These are phyloP conservation scores for Pseudonitzschia pungens DNA, from an alignment of 108 stramenopile species.

Conservation along the genomic window DNA sequence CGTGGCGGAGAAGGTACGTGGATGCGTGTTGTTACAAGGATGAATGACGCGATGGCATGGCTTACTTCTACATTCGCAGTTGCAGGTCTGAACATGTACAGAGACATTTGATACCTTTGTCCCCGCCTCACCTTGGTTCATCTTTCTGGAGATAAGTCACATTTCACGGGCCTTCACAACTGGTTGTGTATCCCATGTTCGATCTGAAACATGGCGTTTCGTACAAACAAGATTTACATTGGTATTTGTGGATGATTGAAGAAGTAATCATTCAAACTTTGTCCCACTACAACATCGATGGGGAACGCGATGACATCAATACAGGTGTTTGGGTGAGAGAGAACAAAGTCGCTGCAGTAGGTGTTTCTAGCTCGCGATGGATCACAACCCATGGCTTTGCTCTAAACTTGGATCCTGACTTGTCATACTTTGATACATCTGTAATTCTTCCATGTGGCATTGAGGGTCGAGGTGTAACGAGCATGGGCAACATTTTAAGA, in stretches of 20 bases:
- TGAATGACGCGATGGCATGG: background rate
- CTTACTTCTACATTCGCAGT: no score
- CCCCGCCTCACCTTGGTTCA: background rate
- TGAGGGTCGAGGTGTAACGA: constrained; percentile 80
- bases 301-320: constrained; percentile 60
- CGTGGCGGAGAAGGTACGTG: constrained; percentile 87
- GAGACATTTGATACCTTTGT: no score
- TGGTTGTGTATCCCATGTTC: constrained; percentile 94
- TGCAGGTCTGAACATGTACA: background rate
- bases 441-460: constrained; percentile 80
- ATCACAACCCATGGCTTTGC: constrained; percentile 98
- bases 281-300: constrained; percentile 56
- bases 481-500: constrained; percentile 54
- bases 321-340: constrained; percentile 84
- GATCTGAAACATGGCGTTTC: constrained; percentile 57
- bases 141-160: constrained; percentile 56
- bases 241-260: constrained; percentile 92
- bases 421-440: constrained; percentile 76
- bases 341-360: constrained; percentile 92
- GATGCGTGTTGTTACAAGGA: background rate
- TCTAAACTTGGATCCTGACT: constrained; percentile 89
- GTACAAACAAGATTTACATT: constrained; percentile 89
- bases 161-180: constrained; percentile 96
- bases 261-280: constrained; percentile 86
- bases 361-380: constrained; percentile 90